phyloP scores from a whole-genome alignment of 2,329 filamentous ascomycete genomes.

The Claviceps fusiformis region DNA sequence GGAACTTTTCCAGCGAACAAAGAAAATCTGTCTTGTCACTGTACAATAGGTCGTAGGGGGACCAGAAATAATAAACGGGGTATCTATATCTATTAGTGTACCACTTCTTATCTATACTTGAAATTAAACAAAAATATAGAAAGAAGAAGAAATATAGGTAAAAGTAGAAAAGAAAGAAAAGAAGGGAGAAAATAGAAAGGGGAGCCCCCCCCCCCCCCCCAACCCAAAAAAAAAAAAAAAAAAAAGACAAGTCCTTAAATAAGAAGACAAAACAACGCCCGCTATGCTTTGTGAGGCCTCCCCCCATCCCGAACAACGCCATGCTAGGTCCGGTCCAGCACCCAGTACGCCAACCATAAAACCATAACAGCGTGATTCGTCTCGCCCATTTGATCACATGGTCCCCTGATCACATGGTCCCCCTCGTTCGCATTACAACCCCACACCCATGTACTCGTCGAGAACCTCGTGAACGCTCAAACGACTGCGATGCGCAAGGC shows the following conservation, averaged over 20 bases:
- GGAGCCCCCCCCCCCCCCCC: too few species aligned
- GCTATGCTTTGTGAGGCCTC: not conserved
- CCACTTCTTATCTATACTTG: not conserved
- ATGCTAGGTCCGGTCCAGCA: not conserved
- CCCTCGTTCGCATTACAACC: not conserved
- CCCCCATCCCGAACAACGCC: not conserved
- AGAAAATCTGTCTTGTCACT: not conserved
- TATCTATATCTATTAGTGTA: not conserved
- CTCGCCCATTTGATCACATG: too few species aligned
- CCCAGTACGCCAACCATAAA: not conserved
- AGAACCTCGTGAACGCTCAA: not conserved
- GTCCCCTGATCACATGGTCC: too few species aligned
- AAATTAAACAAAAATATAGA: not conserved
- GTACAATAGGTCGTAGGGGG: not conserved
- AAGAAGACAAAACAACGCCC: not conserved
- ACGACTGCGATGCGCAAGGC: constrained; percentile 12
- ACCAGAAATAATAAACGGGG: not conserved
- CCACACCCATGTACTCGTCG: not conserved
- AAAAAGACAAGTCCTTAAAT: not conserved
- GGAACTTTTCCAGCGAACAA: too few species aligned
- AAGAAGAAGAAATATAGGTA: not conserved
- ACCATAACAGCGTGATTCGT: too few species aligned
- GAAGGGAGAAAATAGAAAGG: too few species aligned
- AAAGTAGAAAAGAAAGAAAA: not conserved
- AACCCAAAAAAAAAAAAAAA: not conserved